A percentile compares a stretch with the other conserved stretches of the same genome.
Evolutionary conservation across 176 grass and related monocot genomes (phyloP).

Genomic region (Tillandsia fasciculata): DNA sequence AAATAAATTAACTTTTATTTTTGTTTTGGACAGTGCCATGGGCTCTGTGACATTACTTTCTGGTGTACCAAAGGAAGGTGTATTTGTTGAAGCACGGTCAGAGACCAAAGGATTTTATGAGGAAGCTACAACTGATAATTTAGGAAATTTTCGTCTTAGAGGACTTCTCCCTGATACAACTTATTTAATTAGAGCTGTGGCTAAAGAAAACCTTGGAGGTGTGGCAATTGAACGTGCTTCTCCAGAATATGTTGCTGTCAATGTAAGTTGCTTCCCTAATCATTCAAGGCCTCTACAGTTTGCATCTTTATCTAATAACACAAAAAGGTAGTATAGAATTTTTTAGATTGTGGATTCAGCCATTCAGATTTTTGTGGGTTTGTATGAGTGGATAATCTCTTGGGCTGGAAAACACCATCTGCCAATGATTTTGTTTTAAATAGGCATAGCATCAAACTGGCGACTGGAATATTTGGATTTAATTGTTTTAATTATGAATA

Average conservation of each 20-base stretch:
- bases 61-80: constrained; percentile 80
- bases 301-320: constrained; percentile 9
- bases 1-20: constrained; percentile 5
- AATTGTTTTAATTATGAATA: no score
- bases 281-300: not conserved
- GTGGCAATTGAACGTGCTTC: constrained; percentile 77
- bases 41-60: constrained; percentile 74
- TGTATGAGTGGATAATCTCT: no score
- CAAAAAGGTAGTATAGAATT: not conserved
- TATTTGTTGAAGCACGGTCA: constrained; percentile 86
- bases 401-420: no score
- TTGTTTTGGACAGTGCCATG: constrained; percentile 71
- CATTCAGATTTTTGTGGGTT: no score
- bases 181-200: constrained; percentile 68
- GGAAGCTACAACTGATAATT: constrained; percentile 75
- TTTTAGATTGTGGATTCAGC: not conserved
- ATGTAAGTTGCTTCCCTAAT: constrained; percentile 38
- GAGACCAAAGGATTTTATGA: constrained; percentile 90
- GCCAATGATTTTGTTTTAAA: no score
- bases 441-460: no score
- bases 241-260: constrained; percentile 47
- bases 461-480: no score
- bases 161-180: constrained; percentile 81
- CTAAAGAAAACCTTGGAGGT: constrained; percentile 46
- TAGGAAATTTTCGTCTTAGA: constrained; percentile 76